Evolutionary conservation across 2,329 filamentous ascomycete species (phyloP).

Genomic region (Colletotrichum tropicicola): DNA sequence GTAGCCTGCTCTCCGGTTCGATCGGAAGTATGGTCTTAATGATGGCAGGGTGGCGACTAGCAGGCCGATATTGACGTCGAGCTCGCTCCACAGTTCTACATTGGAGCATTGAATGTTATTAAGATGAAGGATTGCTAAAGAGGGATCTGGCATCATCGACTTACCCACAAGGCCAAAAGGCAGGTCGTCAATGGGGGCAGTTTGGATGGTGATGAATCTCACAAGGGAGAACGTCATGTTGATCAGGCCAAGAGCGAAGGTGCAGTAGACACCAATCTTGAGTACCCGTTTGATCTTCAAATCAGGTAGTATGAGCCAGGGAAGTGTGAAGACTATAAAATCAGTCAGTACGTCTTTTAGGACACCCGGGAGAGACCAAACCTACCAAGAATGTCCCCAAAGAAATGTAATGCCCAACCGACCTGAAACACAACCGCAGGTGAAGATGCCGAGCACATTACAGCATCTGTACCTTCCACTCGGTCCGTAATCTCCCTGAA

Average conservation of each 20-base stretch:
- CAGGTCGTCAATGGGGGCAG: slow-evolving; percentile 5
- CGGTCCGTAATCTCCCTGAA: slow-evolving; percentile 1
- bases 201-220: slow-evolving; percentile 26
- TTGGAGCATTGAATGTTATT: background rate
- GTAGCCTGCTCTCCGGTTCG: slow-evolving; percentile 2
- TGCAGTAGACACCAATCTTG: slow-evolving; percentile 23
- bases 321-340: slow-evolving; percentile 5
- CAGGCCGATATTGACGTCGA: slow-evolving; percentile 21
- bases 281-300: slow-evolving; percentile 17
- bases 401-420: slow-evolving; percentile 26
- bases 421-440: slow-evolving; percentile 17
- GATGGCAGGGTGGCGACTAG: slow-evolving; percentile 22
- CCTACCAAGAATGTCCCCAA: slow-evolving; percentile 15
- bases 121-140: background rate
- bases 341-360: background rate
- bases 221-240: slow-evolving; percentile 25
- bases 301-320: slow-evolving; percentile 18
- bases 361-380: background rate
- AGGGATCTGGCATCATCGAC: background rate
- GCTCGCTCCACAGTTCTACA: slow-evolving; percentile 22
- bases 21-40: slow-evolving; percentile 23
- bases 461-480: slow-evolving; percentile 1
- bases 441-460: slow-evolving; percentile 21
- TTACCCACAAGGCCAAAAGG: slow-evolving; percentile 20
- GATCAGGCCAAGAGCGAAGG: slow-evolving; percentile 24